A percentile compares a stretch with the other conserved stretches of the same genome.
These are phyloP conservation scores for Rhynchosporium secalis DNA, from an alignment of 2,329 filamentous ascomycete species.

Conservation along the genomic window DNA sequence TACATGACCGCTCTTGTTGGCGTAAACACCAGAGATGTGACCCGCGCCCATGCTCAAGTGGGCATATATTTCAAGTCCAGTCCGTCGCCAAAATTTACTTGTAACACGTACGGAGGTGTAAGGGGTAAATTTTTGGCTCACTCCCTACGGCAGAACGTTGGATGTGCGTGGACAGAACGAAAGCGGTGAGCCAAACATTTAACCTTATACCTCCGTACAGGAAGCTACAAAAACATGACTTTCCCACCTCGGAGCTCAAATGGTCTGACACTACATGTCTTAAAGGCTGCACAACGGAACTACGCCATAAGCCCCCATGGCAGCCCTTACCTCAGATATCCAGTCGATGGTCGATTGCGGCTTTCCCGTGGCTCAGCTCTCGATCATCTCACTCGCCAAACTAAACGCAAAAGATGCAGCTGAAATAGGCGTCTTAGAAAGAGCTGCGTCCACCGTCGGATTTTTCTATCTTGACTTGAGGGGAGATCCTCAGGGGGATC, in stretches of 20 bases:
- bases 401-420: constrained; percentile 23
- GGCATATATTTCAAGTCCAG: too few species aligned
- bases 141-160: too few species aligned
- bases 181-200: too few species aligned
- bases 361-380: constrained; percentile 21
- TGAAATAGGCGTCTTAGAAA: constrained; percentile 22
- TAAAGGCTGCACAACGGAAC: too few species aligned
- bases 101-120: too few species aligned
- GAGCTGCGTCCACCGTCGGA: constrained; percentile 21
- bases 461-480: constrained; percentile 30
- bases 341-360: constrained; percentile 20
- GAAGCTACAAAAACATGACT: constrained; percentile 14
- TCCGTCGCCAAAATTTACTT: too few species aligned
- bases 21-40: too few species aligned
- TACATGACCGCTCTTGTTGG: too few species aligned
- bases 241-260: not conserved
- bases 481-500: constrained; percentile 22
- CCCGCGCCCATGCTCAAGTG: too few species aligned
- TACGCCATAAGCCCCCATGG: not conserved
- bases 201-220: not conserved
- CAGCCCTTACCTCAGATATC: constrained; percentile 15
- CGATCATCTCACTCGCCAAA: constrained; percentile 25
- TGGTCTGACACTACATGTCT: constrained; percentile 7
- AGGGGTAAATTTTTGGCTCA: too few species aligned
- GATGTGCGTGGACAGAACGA: too few species aligned